phyloP scores from a whole-genome alignment of 768 basidiomycete genomes.

The Boletus eberwhitei region DNA sequence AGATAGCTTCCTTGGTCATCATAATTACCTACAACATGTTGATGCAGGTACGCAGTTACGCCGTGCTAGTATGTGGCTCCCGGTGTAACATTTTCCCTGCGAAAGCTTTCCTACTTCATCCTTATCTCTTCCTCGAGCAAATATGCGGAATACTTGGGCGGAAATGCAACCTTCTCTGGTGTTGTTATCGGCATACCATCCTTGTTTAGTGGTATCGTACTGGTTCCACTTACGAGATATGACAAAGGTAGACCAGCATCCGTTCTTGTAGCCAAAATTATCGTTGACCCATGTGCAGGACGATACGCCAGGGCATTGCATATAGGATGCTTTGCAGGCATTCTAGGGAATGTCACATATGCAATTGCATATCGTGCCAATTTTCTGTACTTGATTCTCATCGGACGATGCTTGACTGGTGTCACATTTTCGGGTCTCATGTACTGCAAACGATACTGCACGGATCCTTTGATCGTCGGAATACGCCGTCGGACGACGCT shows the following conservation, averaged over 20 bases:
- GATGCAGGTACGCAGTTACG: slow-evolving; percentile 38
- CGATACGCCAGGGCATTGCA: slow-evolving; percentile 53
- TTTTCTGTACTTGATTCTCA: slow-evolving; percentile 66
- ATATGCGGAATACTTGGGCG: slow-evolving; percentile 61
- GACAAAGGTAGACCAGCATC: slow-evolving; percentile 47
- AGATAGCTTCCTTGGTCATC: slow-evolving; percentile 42
- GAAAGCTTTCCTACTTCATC: slow-evolving; percentile 63
- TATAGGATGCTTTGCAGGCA: slow-evolving; percentile 48
- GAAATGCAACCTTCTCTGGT: slow-evolving; percentile 63
- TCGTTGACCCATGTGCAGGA: slow-evolving; percentile 35
- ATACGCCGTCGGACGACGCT: slow-evolving; percentile 60
- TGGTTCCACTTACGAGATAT: slow-evolving; percentile 52
- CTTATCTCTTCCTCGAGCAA: slow-evolving; percentile 63
- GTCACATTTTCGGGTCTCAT: slow-evolving; percentile 61
- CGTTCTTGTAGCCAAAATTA: not conserved
- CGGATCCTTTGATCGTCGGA: slow-evolving; percentile 63
- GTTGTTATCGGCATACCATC: slow-evolving; percentile 65
- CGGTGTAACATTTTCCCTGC: not conserved
- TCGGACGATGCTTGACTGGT: slow-evolving; percentile 63
- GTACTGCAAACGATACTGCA: slow-evolving; percentile 68
- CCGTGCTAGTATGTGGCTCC: not conserved
- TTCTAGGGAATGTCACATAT: slow-evolving; percentile 59
- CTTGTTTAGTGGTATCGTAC: slow-evolving; percentile 52
- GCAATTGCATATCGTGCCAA: slow-evolving; percentile 56
- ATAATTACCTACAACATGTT: slow-evolving; percentile 42